phyloP scores from a whole-genome alignment of 768 basidiomycete genomes.

The Kwoniella dejecticola region DNA sequence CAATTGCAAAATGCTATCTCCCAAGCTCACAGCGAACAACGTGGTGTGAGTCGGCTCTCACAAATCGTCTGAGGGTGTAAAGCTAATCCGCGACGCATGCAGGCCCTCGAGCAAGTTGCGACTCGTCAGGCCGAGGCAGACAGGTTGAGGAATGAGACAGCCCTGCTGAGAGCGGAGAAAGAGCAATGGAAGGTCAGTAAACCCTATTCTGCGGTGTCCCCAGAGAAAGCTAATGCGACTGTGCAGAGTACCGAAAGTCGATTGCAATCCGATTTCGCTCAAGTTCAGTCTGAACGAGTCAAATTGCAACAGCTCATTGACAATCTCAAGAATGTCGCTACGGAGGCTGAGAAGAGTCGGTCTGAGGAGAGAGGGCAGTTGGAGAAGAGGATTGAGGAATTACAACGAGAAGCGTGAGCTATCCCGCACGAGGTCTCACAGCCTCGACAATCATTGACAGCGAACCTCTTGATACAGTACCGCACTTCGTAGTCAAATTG shows the following conservation, averaged over 20 bases:
- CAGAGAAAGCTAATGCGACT: background rate
- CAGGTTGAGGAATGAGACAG: constrained; percentile 78
- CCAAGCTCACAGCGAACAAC: constrained; percentile 37
- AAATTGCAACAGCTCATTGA: constrained; percentile 83
- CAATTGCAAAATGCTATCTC: constrained; percentile 37
- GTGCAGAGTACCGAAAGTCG: constrained; percentile 73
- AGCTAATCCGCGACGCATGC: too few species aligned
- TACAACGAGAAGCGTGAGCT: constrained; percentile 76
- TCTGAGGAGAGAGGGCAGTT: constrained; percentile 79
- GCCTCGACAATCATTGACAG: too few species aligned
- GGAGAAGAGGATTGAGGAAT: constrained; percentile 74
- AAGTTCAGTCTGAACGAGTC: constrained; percentile 75
- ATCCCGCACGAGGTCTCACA: too few species aligned
- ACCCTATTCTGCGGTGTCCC: constrained; percentile 29
- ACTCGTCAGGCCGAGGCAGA: constrained; percentile 67
- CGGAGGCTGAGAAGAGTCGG: constrained; percentile 78
- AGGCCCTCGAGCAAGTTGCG: constrained; percentile 69
- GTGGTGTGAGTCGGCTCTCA: constrained; percentile 26
- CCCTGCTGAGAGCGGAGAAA: constrained; percentile 89
- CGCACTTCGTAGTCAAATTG: constrained; percentile 40
- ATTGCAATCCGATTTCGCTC: constrained; percentile 81
- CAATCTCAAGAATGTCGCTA: constrained; percentile 87
- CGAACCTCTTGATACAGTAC: constrained; percentile 33
- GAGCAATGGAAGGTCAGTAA: constrained; percentile 79
- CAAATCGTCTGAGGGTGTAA: too few species aligned